These are phyloP conservation scores for Ilex paraguariensis DNA, from an alignment of 305 asterid genomes.

Conservation along the genomic window DNA sequence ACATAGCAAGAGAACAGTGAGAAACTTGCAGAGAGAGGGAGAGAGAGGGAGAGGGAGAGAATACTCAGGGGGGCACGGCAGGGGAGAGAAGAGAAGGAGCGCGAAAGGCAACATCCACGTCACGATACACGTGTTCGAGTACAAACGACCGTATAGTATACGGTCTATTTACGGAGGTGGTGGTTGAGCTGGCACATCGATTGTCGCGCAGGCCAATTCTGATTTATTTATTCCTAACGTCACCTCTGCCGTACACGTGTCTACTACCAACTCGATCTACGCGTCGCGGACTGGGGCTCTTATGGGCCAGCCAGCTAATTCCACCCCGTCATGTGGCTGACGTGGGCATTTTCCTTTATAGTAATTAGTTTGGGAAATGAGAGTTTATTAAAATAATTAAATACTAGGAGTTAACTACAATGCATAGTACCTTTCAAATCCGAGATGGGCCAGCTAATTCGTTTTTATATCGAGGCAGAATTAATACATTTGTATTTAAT, in stretches of 20 bases:
- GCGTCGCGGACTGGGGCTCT: not conserved
- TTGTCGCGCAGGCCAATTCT: slow-evolving; percentile 11
- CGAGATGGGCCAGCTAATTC: too few species aligned
- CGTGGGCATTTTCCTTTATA: too few species aligned
- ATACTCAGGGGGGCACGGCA: too few species aligned
- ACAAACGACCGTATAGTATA: not conserved
- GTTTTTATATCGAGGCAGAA: too few species aligned
- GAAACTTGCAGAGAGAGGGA: slow-evolving; percentile 17
- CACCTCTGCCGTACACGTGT: slow-evolving; percentile 26
- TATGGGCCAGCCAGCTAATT: too few species aligned
- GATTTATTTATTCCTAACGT: slow-evolving; percentile 7
- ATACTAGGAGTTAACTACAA: too few species aligned
- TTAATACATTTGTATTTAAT: too few species aligned
- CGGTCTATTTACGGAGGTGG: not conserved
- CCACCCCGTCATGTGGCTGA: too few species aligned
- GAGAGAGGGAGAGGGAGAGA: not conserved
- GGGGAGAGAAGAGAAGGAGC: slow-evolving; percentile 4
- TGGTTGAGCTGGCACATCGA: slow-evolving; percentile 32
- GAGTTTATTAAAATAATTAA: too few species aligned
- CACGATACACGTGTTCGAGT: slow-evolving; percentile 39
- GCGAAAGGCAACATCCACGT: slow-evolving; percentile 41
- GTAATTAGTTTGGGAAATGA: too few species aligned
- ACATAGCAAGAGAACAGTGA: slow-evolving; percentile 14
- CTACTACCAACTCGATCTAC: slow-evolving; percentile 10
- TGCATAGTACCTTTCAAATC: too few species aligned